Evolutionary conservation across 2,329 filamentous ascomycete genomes (phyloP), one percentile per base, ranked within the genome.

Genomic region (Rutstroemia sydowiana): DNA sequence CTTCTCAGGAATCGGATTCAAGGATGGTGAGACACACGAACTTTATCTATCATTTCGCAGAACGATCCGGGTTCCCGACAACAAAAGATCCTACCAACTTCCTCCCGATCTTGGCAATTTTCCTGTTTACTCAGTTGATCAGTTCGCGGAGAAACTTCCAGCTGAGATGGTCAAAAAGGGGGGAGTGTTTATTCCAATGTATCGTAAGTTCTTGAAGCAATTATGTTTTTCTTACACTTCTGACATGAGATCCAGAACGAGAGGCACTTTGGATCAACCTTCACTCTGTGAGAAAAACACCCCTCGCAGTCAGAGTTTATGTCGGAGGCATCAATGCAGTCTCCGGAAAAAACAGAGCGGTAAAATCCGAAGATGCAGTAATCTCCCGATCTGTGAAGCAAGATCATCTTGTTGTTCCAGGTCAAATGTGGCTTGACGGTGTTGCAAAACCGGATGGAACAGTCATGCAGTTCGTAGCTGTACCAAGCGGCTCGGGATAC

Each of bases 161-260:
- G 7, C 55, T 0, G 48, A 61, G 5, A 68, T 75, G 57, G 59
- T 55, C 0, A 57, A 52, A 1, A 73, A 74, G 54, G 70, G 70
- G 3, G 73, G 74, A 1, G 45, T 73, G 0, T 72, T 76, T 57
- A 62, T 77, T 9, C 70, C 73, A 0, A 75, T 77, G 66, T 70
- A 74, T 56, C 48, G 54, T 55, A 31, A 42, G 53, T 36, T n/a
- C 11, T 3, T 23, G 13, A 11, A 20, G 13, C 13, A 6, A 18
- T 9, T 26, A 16, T 3, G 13, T 2, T 7, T 21, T 28, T 3
- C 32, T 47, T 13, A 23, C 3, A 6, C 2, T 16, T 1, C 3
- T 6, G 26, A 10, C 18, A 41, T 20, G 3, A 37, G 8, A 26
- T 8, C 4, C 9, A 37, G 63, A 71, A 52, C 63, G 62, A 6